Evolutionary conservation across 78 protist genomes (phyloP).

Genomic region (Trichosphaerium sp.): DNA sequence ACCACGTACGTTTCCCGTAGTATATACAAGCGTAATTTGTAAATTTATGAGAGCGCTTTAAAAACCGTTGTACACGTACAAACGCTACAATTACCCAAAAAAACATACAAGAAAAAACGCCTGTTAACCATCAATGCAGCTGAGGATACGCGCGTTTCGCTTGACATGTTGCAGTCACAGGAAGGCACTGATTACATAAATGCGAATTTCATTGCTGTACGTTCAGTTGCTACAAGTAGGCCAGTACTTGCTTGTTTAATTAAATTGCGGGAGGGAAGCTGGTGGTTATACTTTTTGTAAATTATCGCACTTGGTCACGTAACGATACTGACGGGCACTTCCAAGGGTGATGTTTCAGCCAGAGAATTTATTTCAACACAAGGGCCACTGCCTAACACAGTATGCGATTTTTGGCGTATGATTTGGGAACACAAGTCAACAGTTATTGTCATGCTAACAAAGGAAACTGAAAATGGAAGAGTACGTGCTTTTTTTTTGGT

Average conservation of each 20-base stretch:
- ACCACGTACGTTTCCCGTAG: conserved; percentile 43
- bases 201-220: conserved; percentile 18
- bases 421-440: conserved; percentile 38
- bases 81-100: too few species aligned
- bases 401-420: conserved; percentile 63
- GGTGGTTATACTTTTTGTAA: too few species aligned
- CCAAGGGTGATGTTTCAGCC: background rate
- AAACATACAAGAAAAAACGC: too few species aligned
- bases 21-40: too few species aligned
- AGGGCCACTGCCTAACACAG: conserved; percentile 53
- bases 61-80: too few species aligned
- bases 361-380: conserved; percentile 44
- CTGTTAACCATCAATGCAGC: too few species aligned
- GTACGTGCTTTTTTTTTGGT: background rate
- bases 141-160: too few species aligned
- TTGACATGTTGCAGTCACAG: too few species aligned
- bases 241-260: background rate
- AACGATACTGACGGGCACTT: too few species aligned
- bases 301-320: too few species aligned
- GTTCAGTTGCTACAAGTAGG: background rate
- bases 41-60: too few species aligned
- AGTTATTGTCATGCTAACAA: conserved; percentile 54
- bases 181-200: conserved; percentile 23
- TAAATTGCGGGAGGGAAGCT: too few species aligned
- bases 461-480: conserved; percentile 21